phyloP scores from a whole-genome alignment of 108 stramenopile species.

The Cyclotella baltica region DNA sequence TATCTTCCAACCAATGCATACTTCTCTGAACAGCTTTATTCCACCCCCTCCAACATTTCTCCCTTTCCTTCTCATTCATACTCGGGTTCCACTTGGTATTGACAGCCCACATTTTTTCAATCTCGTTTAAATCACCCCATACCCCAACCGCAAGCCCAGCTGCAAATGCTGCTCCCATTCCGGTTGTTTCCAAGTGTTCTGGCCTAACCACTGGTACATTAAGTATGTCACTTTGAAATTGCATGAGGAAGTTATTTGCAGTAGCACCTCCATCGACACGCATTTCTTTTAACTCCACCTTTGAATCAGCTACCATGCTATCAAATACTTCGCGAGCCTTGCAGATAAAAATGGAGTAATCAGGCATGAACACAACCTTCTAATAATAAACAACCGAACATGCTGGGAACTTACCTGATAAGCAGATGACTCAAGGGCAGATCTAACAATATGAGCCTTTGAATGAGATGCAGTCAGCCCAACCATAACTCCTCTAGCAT shows the following conservation, averaged over 20 bases:
- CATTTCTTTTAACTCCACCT: constrained; percentile 72
- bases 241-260: constrained; percentile 92
- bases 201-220: constrained; percentile 86
- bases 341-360: neutral
- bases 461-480: constrained; percentile 92
- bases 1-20: constrained; percentile 81
- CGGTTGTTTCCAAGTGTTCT: constrained; percentile 92
- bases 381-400: neutral
- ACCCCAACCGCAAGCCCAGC: constrained; percentile 97
- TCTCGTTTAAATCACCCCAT: constrained; percentile 87
- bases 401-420: constrained; percentile 78
- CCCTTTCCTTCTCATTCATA: constrained; percentile 71
- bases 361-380: neutral
- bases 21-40: constrained; percentile 90
- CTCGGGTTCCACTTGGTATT: constrained; percentile 71
- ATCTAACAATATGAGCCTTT: constrained; percentile 91
- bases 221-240: constrained; percentile 96
- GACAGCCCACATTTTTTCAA: constrained; percentile 79
- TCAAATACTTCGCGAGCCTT: constrained; percentile 81
- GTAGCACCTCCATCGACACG: constrained; percentile 97
- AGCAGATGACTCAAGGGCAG: constrained; percentile 94
- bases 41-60: constrained; percentile 83
- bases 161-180: constrained; percentile 95
- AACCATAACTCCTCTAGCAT: constrained; percentile 94
- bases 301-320: constrained; percentile 87